Conservation (phyloP, 768 basidiomycete genomes). For the Psilocybe subaeruginosa region DNA sequence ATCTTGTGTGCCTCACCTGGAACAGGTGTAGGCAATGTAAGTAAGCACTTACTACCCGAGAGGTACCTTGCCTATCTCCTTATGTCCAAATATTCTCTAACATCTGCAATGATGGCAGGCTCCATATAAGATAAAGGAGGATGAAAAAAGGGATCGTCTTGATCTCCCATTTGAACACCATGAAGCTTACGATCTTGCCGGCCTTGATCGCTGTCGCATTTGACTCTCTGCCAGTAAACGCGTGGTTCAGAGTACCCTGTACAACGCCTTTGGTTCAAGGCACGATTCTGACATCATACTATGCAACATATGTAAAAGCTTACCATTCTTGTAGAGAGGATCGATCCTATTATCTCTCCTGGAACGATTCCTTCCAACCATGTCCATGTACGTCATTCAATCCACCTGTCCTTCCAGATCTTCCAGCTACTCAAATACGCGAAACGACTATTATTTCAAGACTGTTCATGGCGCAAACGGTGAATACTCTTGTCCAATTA, state of each 20-base stretch:
- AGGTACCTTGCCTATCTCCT: not conserved
- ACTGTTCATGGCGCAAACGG: constrained; percentile 42
- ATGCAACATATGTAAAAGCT: not conserved
- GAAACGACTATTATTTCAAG: constrained; percentile 13
- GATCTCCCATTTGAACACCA: not conserved
- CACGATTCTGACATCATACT: constrained; percentile 12
- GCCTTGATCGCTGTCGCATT: not conserved
- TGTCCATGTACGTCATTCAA: constrained; percentile 36
- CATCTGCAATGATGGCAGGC: not conserved
- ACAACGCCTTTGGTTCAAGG: constrained; percentile 42
- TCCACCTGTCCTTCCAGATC: not conserved
- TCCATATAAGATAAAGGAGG: constrained; percentile 1
- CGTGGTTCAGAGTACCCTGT: constrained; percentile 46
- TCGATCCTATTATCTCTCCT: constrained; percentile 42
- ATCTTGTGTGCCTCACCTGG: constrained; percentile 10
- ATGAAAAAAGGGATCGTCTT: not conserved
- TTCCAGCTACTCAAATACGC: too few relatives aligned
- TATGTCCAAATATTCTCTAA: not conserved
- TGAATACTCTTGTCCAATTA: constrained; percentile 16
- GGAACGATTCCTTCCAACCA: constrained; percentile 38
- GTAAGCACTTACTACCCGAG: too few relatives aligned
- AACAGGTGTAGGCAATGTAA: not conserved
- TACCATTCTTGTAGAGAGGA: constrained; percentile 27
- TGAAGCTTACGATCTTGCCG: not conserved
- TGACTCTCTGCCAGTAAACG: constrained; percentile 16